Conservation (phyloP, 352 stramenopile genomes). For the Phytopythium vexans region DNA sequence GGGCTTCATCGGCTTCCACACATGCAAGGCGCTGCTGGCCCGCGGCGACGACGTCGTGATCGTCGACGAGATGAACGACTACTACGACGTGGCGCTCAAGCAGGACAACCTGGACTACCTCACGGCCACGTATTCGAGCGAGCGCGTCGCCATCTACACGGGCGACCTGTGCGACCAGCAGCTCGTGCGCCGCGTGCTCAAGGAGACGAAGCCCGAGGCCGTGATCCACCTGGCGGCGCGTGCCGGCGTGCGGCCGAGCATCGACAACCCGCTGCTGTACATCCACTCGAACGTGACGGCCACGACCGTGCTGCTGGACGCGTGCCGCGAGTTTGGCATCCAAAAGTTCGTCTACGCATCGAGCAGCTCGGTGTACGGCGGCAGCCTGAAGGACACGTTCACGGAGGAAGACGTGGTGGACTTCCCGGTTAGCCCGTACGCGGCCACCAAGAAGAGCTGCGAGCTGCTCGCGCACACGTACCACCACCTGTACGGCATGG, state of each 20-base stretch:
- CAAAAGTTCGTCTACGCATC: slow-evolving; percentile 96
- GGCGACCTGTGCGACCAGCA: slow-evolving; percentile 94
- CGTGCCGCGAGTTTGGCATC: slow-evolving; percentile 86
- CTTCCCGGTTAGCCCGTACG: slow-evolving; percentile 95
- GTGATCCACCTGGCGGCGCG: slow-evolving; percentile 96
- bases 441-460: slow-evolving; percentile 96
- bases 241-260: slow-evolving; percentile 95
- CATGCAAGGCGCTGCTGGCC: slow-evolving; percentile 83
- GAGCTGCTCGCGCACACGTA: slow-evolving; percentile 98
- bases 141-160: slow-evolving; percentile 75
- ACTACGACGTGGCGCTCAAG: slow-evolving; percentile 98
- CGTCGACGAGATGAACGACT: slow-evolving; percentile 99
- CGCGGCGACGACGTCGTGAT: slow-evolving; percentile 93
- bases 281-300: slow-evolving; percentile 96
- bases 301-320: slow-evolving; percentile 93
- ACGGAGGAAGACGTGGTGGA: slow-evolving; percentile 90
- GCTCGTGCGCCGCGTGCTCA: slow-evolving; percentile 90
- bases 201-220: slow-evolving; percentile 72
- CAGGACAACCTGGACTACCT: slow-evolving; percentile 92
- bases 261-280: slow-evolving; percentile 97
- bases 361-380: slow-evolving; percentile 94
- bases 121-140: slow-evolving; percentile 35
- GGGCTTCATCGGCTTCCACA: slow-evolving; percentile 97
- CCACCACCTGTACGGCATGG: slow-evolving; percentile 95
- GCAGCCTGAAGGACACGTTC: slow-evolving; percentile 90